Evolutionary conservation across 345 rosid genomes (phyloP), one percentile per base, ranked within the genome.

Genomic region (Eucalyptus cloeziana): DNA sequence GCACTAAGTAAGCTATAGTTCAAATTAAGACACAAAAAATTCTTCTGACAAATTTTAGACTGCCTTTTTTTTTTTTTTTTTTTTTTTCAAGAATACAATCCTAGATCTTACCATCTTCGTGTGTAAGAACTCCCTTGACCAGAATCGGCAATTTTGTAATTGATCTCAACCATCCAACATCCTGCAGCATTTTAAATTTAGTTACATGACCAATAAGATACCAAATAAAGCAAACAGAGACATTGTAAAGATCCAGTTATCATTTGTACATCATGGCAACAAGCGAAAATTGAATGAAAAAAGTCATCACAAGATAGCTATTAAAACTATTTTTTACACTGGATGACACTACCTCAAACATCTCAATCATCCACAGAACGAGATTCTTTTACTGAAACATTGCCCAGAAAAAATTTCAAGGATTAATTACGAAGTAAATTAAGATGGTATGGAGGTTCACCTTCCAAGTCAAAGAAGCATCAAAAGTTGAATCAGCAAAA

Each of bases 391-490:
- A 17, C 40, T 71, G 13, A 9, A 71, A 71, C 44, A 33, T 33
- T 40, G 40, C 43, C 76, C 85, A 80, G 40, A 17, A 89, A 40
- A 31, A 50, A 51, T 15, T 49, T 37, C 58, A 47, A 40, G 50
- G 16, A 19, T n/a, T 56, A 24, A 47, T 17, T 43, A 37, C 43
- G 5, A 49, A 1, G 40, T 56, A 24, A 5, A 44, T 58, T 37
- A 16, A 15, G 85, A 91, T 31, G 86, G 44, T 25, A 31, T 31
- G 24, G 15, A 6, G 85, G n/a, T 71, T 60, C 92, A 97, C 99
- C 98, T 94, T 94, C 99, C 99, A 96, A 51, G 88, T 89, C 43
- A 97, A 93, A 49, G 98, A 95, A 88, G 98, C 94, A 93, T 97
- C 98, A 45, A 94, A 6, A 31, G 90, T 89, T 43, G 86, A 44